Evolutionary conservation across 169 alveolate genomes (phyloP).

Genomic region (Eimeria tenella): DNA sequence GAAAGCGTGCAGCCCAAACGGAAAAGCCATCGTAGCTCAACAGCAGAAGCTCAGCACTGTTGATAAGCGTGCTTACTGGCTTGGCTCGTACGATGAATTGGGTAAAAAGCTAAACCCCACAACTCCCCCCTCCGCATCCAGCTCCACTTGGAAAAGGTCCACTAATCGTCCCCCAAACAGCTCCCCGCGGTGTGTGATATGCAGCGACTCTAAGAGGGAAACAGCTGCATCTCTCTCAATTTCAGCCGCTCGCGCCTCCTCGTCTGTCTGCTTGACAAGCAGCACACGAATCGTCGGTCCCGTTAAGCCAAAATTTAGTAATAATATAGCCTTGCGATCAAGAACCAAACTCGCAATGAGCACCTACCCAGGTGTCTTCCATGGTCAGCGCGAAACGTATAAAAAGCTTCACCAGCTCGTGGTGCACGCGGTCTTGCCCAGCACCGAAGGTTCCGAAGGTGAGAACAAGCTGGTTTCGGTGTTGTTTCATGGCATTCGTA

Average conservation of each 20-base stretch:
- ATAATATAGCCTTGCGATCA: neutral
- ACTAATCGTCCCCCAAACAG: constrained; percentile 44
- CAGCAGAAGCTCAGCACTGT: neutral
- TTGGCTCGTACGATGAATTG: constrained; percentile 44
- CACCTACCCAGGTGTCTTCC: constrained; percentile 45
- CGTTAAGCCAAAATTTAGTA: no score
- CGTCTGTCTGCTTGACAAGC: constrained; percentile 26
- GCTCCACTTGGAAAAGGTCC: constrained; percentile 67
- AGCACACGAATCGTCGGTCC: no score
- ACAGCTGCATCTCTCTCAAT: constrained; percentile 57
- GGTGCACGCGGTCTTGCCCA: constrained; percentile 63
- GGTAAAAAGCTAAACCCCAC: constrained; percentile 52
- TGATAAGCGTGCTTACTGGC: constrained; percentile 30
- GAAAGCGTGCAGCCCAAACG: neutral
- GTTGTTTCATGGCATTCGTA: constrained; percentile 42
- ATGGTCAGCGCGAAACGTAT: constrained; percentile 27
- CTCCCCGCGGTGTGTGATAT: constrained; percentile 12
- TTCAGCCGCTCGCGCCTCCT: constrained; percentile 40
- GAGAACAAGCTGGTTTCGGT: constrained; percentile 69
- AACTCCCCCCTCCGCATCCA: constrained; percentile 40
- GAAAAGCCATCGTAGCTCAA: neutral
- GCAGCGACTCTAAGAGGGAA: constrained; percentile 40
- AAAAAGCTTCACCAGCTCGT: constrained; percentile 50
- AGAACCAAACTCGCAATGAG: neutral
- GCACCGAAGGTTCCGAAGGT: constrained; percentile 64